phyloP scores from a whole-genome alignment of 2,329 filamentous ascomycete genomes.

The Bipolaris sorokiniana region DNA sequence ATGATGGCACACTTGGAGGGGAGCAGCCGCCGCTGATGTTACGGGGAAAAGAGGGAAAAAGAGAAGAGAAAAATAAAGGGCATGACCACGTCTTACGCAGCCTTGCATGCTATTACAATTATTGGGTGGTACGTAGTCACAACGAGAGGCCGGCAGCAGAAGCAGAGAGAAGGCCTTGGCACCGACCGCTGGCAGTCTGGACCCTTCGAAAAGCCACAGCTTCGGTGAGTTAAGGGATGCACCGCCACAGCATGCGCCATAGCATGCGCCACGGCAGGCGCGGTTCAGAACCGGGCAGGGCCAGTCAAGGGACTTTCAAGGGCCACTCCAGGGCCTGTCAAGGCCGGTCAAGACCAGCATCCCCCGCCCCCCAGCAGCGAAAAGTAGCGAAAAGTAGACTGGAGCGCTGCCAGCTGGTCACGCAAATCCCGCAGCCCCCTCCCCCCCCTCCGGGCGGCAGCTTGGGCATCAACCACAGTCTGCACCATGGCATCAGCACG shows the following conservation, averaged over 20 bases:
- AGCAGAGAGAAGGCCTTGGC: background rate
- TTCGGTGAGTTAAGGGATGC: background rate
- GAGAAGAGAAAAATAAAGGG: background rate
- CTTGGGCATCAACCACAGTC: background rate
- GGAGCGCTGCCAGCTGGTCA: slow-evolving; percentile 1
- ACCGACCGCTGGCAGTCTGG: background rate
- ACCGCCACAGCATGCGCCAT: slow-evolving; percentile 12
- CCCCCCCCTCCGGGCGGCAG: too few species aligned
- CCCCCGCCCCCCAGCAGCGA: background rate
- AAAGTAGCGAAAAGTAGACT: too few species aligned
- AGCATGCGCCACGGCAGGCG: slow-evolving; percentile 8
- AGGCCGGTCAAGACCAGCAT: background rate
- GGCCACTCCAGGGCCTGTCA: too few species aligned
- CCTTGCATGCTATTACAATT: background rate
- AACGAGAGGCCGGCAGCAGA: background rate
- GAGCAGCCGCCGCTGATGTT: background rate
- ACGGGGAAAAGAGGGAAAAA: background rate
- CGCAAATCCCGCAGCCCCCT: too few species aligned
- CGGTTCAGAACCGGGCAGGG: background rate
- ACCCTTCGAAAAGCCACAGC: background rate
- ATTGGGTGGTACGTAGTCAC: background rate
- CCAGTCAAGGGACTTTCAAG: too few species aligned
- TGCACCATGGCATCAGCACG: slow-evolving; percentile 30
- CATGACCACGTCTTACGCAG: background rate
- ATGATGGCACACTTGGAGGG: background rate